Percentiles rank a stretch among this genome's conserved stretches.
Conservation (phyloP, 345 rosid species). For the Eucalyptus paniculata region DNA sequence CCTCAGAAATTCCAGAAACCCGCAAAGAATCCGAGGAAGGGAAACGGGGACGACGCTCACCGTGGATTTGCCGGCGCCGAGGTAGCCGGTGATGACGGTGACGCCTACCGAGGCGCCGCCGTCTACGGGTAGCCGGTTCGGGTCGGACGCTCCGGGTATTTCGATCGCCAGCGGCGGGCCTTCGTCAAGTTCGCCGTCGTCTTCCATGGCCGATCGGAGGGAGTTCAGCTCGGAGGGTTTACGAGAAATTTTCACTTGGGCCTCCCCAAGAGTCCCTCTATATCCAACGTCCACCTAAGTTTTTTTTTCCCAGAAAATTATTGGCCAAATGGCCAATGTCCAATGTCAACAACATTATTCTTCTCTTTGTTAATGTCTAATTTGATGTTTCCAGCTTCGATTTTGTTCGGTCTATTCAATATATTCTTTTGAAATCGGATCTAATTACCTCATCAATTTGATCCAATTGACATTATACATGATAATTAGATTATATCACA, state of each 20-base stretch:
- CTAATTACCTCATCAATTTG: neutral
- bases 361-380: neutral
- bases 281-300: neutral
- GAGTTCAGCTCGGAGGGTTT: neutral
- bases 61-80: constrained; percentile 95
- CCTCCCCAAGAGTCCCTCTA: fast-evolving
- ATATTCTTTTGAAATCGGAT: neutral
- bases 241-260: neutral
- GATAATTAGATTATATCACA: fast-evolving
- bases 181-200: neutral
- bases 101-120: constrained; percentile 50
- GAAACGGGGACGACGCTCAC: constrained; percentile 9
- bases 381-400: neutral
- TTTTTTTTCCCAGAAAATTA: neutral
- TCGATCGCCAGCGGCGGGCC: constrained; percentile 55
- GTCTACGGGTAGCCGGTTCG: neutral
- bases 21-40: neutral
- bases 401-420: neutral
- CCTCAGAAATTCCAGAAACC: neutral
- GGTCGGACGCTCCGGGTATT: constrained; percentile 8
- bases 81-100: constrained; percentile 85
- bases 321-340: neutral
- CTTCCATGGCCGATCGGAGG: neutral
- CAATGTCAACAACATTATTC: neutral
- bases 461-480: fast-evolving